Conservation (phyloP, 1,284 basidiomycete species). For the Ceratobasidium papillatum region DNA sequence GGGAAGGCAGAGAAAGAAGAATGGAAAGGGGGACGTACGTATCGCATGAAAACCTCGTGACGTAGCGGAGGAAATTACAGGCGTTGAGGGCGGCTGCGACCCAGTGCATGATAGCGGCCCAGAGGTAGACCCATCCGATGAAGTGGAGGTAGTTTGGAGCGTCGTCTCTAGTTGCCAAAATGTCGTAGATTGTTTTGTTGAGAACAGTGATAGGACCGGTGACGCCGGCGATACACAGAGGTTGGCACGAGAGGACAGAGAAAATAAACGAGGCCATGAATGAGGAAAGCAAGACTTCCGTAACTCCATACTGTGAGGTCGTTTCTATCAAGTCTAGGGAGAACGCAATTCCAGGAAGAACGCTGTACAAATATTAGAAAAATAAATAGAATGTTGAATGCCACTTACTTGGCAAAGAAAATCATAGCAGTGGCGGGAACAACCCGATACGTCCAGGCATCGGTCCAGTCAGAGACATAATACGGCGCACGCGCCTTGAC, state of each 20-base stretch:
- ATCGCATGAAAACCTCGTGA: conserved; percentile 91
- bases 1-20: conserved; percentile 77
- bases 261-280: conserved; percentile 95
- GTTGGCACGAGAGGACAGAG: conserved; percentile 88
- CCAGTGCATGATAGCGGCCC: conserved; percentile 89
- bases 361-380: conserved; percentile 55
- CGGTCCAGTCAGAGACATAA: conserved; percentile 86
- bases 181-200: conserved; percentile 89
- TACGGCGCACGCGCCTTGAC: conserved; percentile 79
- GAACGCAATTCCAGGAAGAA: conserved; percentile 92
- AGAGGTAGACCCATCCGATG: conserved; percentile 83
- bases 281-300: conserved; percentile 78
- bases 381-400: background rate
- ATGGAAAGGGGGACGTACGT: conserved; percentile 97
- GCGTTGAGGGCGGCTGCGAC: conserved; percentile 85
- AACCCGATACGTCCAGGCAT: conserved; percentile 89
- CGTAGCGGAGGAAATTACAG: conserved; percentile 80
- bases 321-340: conserved; percentile 94
- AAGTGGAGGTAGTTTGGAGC: conserved; percentile 85
- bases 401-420: conserved; percentile 78
- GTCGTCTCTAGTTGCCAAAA: conserved; percentile 65
- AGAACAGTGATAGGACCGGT: conserved; percentile 93
- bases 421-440: conserved; percentile 77
- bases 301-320: conserved; percentile 87
- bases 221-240: conserved; percentile 92